Conservation (phyloP, 306 rosid genomes). For the Medicago ruthenica region DNA sequence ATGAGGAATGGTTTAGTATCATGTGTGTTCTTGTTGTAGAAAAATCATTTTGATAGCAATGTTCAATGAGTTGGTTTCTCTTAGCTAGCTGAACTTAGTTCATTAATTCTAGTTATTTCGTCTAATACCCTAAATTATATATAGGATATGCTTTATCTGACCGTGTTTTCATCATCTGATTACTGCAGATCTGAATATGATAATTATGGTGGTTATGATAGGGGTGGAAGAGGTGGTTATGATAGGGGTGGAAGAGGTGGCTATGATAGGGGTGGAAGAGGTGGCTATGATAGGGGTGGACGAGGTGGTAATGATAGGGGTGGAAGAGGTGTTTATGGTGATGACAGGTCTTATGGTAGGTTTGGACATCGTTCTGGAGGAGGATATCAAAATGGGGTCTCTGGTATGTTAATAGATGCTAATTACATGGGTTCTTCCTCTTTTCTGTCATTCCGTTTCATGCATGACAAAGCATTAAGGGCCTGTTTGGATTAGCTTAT, state of each 20-base stretch:
- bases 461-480: background rate
- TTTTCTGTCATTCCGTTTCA: constrained; percentile 16
- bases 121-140: constrained; percentile 10
- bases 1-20: background rate
- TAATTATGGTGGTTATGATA: constrained; percentile 74
- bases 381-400: constrained; percentile 73
- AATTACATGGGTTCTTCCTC: constrained; percentile 21
- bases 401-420: constrained; percentile 53
- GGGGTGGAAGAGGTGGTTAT: constrained; percentile 80
- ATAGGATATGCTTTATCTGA: constrained; percentile 9
- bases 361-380: constrained; percentile 72
- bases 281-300: constrained; percentile 66
- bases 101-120: constrained; percentile 17
- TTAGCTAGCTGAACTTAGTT: constrained; percentile 22
- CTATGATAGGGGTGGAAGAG: constrained; percentile 76
- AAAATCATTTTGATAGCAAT: constrained; percentile 4
- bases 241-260: constrained; percentile 75
- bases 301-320: constrained; percentile 73
- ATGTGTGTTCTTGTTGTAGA: constrained; percentile 1
- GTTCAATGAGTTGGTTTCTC: constrained; percentile 30
- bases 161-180: background rate
- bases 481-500: too few species aligned
- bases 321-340: constrained; percentile 74
- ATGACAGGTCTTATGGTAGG: constrained; percentile 86
- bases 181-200: constrained; percentile 76